phyloP scores from a whole-genome alignment of 2,329 filamentous ascomycete genomes.

The Nigrograna mackinnonii region DNA sequence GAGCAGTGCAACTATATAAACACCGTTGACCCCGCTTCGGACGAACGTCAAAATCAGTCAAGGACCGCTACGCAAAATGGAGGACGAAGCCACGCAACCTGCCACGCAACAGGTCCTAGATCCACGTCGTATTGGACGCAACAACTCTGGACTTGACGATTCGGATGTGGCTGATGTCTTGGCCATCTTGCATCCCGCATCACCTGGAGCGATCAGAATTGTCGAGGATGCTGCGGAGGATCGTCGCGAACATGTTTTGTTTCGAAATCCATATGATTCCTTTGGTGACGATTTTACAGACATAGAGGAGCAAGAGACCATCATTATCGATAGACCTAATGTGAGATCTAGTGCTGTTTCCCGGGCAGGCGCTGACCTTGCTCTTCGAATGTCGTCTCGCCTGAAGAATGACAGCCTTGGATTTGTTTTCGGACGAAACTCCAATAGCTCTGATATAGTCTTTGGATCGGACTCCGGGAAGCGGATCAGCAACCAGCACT shows the following conservation, averaged over 20 bases:
- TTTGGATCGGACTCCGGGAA: slow-evolving; percentile 67
- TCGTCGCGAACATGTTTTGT: slow-evolving; percentile 64
- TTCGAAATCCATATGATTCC: slow-evolving; percentile 45
- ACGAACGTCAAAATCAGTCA: background rate
- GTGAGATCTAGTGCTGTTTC: slow-evolving; percentile 12
- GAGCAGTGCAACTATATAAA: background rate
- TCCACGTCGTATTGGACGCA: slow-evolving; percentile 75
- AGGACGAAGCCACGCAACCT: slow-evolving; percentile 53
- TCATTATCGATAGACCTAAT: slow-evolving; percentile 50
- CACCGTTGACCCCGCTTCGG: background rate
- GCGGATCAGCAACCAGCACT: slow-evolving; percentile 92
- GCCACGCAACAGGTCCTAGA: slow-evolving; percentile 82
- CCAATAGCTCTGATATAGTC: slow-evolving; percentile 70
- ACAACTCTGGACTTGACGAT: slow-evolving; percentile 81
- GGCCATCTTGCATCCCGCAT: slow-evolving; percentile 82
- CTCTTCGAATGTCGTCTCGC: slow-evolving; percentile 74
- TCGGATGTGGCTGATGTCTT: slow-evolving; percentile 87
- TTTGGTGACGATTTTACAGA: slow-evolving; percentile 40
- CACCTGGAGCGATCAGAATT: slow-evolving; percentile 71
- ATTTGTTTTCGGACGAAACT: slow-evolving; percentile 85
- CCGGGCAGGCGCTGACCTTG: slow-evolving; percentile 62
- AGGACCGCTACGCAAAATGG: slow-evolving; percentile 12
- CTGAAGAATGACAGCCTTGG: slow-evolving; percentile 71
- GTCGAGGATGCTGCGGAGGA: slow-evolving; percentile 60
- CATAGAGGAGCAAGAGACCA: slow-evolving; percentile 48